Evolutionary conservation across 202 grass and related monocot species (phyloP).

Genomic region (Dendrocalamus latiflorus): DNA sequence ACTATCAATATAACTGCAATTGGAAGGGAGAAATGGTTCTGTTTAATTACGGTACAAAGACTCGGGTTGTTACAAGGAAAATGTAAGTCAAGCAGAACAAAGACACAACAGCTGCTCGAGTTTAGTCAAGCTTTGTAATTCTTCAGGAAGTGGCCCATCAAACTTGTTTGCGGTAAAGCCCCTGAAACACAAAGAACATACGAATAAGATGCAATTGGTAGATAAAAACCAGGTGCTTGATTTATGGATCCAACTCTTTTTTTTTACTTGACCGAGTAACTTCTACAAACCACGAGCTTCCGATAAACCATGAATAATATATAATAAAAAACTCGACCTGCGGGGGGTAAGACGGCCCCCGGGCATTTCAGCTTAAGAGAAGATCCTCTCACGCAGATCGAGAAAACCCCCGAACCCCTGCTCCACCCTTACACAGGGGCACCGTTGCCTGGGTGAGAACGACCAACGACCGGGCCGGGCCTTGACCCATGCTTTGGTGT

Average conservation of each 20-base stretch:
- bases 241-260: background rate
- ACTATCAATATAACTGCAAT: constrained; percentile 36
- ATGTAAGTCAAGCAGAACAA: background rate
- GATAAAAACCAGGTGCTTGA: background rate
- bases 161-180: constrained; percentile 35
- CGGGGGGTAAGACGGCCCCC: too few species aligned
- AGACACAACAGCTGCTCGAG: constrained; percentile 40
- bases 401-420: too few species aligned
- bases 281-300: too few species aligned
- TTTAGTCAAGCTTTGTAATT: constrained; percentile 31
- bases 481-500: too few species aligned
- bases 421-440: too few species aligned
- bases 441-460: too few species aligned
- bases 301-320: background rate
- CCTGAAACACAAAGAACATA: constrained; percentile 29
- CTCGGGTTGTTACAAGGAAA: background rate
- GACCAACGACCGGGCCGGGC: too few species aligned
- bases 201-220: background rate
- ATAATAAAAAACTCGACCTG: too few species aligned
- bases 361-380: too few species aligned
- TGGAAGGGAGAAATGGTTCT: background rate
- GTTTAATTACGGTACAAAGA: background rate
- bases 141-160: constrained; percentile 37
- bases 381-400: too few species aligned
- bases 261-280: background rate